Conservation (phyloP, 2,329 filamentous ascomycete species). For the Colletotrichum sp. region DNA sequence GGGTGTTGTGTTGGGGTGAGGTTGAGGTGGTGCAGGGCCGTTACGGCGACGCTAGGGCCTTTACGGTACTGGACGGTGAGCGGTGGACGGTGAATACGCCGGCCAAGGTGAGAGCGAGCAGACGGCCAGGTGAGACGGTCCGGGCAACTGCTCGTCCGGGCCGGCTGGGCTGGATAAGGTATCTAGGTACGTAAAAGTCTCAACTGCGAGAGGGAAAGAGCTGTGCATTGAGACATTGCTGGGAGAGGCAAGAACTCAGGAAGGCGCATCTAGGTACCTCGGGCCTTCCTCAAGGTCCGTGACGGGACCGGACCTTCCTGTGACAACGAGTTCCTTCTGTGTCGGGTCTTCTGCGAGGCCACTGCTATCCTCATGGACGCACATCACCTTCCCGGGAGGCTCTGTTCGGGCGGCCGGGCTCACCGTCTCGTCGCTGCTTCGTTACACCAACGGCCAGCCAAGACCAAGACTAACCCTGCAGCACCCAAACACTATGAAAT, state of each 20-base stretch:
- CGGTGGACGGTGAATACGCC: not conserved
- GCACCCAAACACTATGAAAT: not conserved
- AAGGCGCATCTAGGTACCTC: not conserved
- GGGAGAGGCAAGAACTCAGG: not conserved
- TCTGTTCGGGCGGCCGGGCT: not conserved
- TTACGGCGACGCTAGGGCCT: not conserved
- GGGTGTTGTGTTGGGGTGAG: not conserved
- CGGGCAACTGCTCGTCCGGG: not conserved
- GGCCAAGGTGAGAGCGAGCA: not conserved
- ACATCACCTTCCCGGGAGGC: not conserved
- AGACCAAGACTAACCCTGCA: not conserved
- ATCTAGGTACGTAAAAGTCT: not conserved
- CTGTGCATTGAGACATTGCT: not conserved
- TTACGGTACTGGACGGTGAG: not conserved
- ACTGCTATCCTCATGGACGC: not conserved
- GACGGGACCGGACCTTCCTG: not conserved
- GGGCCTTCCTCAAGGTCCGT: not conserved
- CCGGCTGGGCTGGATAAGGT: not conserved
- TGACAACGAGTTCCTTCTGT: not conserved
- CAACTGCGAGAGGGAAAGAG: not conserved
- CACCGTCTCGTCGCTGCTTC: not conserved
- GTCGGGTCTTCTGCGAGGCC: not conserved
- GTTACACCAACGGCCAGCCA: not conserved
- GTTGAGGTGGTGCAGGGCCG: not conserved
- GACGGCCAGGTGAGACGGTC: not conserved